Conservation (phyloP, 2,329 filamentous ascomycete species). For the Beauveria caledonica region DNA sequence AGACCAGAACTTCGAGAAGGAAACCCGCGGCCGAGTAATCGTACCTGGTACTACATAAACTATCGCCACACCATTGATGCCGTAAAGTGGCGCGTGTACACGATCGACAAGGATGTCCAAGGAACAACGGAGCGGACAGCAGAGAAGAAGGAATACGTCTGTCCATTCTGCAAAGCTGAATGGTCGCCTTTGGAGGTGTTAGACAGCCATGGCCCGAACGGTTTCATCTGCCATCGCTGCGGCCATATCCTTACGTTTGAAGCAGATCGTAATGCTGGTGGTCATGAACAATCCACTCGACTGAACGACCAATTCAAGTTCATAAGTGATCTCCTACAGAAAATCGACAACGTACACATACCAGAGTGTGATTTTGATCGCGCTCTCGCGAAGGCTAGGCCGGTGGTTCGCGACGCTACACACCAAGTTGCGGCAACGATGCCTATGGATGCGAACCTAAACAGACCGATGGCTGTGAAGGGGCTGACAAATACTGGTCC, state of each 20-base stretch:
- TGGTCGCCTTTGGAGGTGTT: constrained; percentile 88
- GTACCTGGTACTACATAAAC: constrained; percentile 96
- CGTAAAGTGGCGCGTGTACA: constrained; percentile 89
- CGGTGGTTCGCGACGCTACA: constrained; percentile 57
- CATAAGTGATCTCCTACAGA: constrained; percentile 65
- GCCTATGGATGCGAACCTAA: constrained; percentile 43
- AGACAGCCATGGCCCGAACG: constrained; percentile 59
- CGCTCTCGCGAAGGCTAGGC: constrained; percentile 54
- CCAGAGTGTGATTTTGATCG: constrained; percentile 68
- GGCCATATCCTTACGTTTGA: constrained; percentile 54
- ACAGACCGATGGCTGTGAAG: constrained; percentile 59
- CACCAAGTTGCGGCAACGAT: constrained; percentile 56
- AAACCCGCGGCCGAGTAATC: constrained; percentile 70
- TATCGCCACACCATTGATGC: constrained; percentile 91
- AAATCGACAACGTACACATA: constrained; percentile 67
- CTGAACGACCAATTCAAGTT: constrained; percentile 75
- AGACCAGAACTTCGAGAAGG: constrained; percentile 71
- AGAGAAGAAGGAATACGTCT: constrained; percentile 90
- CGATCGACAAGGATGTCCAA: constrained; percentile 82
- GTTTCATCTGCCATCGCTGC: constrained; percentile 82
- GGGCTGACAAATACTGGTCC: constrained; percentile 59
- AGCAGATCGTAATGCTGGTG: constrained; percentile 58
- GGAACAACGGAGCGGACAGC: constrained; percentile 68
- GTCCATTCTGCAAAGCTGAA: constrained; percentile 70
- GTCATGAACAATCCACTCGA: constrained; percentile 63